These are phyloP conservation scores for Exserohilum turcica DNA, from an alignment of 2,329 filamentous ascomycete genomes.

Conservation along the genomic window DNA sequence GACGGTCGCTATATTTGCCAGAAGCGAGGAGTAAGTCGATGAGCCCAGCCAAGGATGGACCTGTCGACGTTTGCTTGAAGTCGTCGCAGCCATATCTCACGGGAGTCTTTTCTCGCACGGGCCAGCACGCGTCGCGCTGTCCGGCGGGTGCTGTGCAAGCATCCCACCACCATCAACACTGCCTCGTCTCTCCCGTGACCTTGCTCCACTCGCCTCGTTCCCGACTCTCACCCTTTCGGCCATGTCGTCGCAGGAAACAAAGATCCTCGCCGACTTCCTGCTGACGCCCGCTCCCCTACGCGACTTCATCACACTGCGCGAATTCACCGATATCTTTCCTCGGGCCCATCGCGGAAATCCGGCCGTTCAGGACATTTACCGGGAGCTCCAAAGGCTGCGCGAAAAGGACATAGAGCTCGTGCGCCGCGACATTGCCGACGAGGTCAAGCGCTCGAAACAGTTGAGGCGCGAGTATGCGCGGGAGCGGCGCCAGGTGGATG, in stretches of 20 bases:
- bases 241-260: conserved; percentile 76
- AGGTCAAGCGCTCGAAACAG: conserved; percentile 65
- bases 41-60: conserved; percentile 6
- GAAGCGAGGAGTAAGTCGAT: conserved; percentile 7
- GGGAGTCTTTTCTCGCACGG: conserved; percentile 29
- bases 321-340: conserved; percentile 80
- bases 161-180: conserved; percentile 19
- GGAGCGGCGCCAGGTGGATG: conserved; percentile 59
- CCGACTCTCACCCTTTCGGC: conserved; percentile 7
- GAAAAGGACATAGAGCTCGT: conserved; percentile 71
- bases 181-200: conserved; percentile 6
- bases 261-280: conserved; percentile 78
- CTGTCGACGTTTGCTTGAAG: conserved; percentile 14
- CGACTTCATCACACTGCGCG: conserved; percentile 71
- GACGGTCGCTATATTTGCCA: background rate
- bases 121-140: conserved; percentile 31
- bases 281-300: conserved; percentile 76
- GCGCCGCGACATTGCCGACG: conserved; percentile 66
- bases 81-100: conserved; percentile 18
- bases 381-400: conserved; percentile 77
- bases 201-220: background rate
- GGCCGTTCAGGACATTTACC: conserved; percentile 73
- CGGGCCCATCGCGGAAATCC: conserved; percentile 67
- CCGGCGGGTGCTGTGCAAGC: background rate
- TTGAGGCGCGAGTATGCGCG: conserved; percentile 64